Conservation (phyloP, 2,329 filamentous ascomycete species). For the Cladophialophora immunda region DNA sequence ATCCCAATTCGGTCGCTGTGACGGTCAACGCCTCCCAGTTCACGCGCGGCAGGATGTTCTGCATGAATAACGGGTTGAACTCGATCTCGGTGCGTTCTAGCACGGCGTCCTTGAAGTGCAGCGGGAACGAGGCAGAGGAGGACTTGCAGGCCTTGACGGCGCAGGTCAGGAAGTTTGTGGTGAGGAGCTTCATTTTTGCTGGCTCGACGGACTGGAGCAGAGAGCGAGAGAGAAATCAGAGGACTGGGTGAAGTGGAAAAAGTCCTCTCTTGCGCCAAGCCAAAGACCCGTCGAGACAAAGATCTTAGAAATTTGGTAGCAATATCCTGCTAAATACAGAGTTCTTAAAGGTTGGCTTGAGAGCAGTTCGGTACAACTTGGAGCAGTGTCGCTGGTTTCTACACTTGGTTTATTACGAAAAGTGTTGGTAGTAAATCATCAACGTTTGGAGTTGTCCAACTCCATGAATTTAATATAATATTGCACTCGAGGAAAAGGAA, state of each 20-base stretch:
- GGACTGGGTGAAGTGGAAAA: not conserved
- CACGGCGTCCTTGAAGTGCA: slow-evolving; percentile 92
- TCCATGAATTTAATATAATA: not conserved
- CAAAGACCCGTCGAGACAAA: not conserved
- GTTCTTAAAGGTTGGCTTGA: not conserved
- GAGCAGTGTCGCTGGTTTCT: not conserved
- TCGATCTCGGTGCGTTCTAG: slow-evolving; percentile 85
- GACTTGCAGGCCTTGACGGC: slow-evolving; percentile 94
- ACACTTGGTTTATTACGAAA: not conserved
- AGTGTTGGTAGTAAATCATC: too few species aligned
- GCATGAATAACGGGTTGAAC: slow-evolving; percentile 79
- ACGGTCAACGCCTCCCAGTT: slow-evolving; percentile 85
- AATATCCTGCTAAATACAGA: not conserved
- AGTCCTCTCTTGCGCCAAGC: slow-evolving; percentile 2
- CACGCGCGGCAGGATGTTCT: slow-evolving; percentile 84
- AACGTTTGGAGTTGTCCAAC: not conserved
- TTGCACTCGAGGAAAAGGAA: not conserved
- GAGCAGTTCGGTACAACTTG: not conserved
- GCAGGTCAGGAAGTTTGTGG: slow-evolving; percentile 95
- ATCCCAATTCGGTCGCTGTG: slow-evolving; percentile 77
- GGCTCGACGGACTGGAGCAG: not conserved
- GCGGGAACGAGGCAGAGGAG: slow-evolving; percentile 79
- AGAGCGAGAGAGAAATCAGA: not conserved
- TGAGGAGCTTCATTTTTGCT: slow-evolving; percentile 86
- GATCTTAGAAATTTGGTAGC: not conserved